Conservation (phyloP, 106 monocot genomes). For the Xerophyta viscosa region DNA sequence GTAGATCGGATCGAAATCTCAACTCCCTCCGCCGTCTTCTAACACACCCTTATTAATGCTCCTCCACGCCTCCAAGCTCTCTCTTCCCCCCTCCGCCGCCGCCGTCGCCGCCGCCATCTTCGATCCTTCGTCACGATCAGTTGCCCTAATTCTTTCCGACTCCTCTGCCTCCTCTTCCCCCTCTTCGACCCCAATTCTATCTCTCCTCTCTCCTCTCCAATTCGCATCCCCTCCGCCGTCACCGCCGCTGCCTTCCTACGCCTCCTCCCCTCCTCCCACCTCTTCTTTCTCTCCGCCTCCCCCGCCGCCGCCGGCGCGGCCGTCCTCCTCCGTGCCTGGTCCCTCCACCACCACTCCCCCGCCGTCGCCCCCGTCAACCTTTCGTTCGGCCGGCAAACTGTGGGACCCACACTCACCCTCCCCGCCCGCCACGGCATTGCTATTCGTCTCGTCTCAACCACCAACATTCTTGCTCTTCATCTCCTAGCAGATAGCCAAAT, state of each 20-base stretch:
- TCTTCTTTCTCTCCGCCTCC: constrained; percentile 43
- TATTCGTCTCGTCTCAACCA: constrained; percentile 23
- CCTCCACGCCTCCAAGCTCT: constrained; percentile 26
- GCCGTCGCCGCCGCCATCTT: constrained; percentile 11
- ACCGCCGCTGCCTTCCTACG: constrained; percentile 32
- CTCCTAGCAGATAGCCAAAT: constrained; percentile 38
- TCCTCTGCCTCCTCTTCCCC: constrained; percentile 44
- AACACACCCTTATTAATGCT: too few relatives aligned
- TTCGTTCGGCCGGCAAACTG: constrained; percentile 13
- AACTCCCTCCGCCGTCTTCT: too few relatives aligned
- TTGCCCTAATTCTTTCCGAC: constrained; percentile 48
- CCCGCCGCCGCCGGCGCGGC: constrained; percentile 18
- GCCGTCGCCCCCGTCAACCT: constrained; percentile 31
- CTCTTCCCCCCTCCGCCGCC: constrained; percentile 16
- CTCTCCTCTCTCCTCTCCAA: constrained; percentile 1
- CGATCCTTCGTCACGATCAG: constrained; percentile 25
- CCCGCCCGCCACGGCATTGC: constrained; percentile 31
- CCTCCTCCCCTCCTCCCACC: constrained; percentile 12
- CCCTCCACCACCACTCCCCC: neutral
- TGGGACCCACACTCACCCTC: constrained; percentile 6
- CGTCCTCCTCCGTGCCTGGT: constrained; percentile 29
- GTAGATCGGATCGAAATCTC: too few relatives aligned
- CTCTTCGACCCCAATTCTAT: constrained; percentile 19
- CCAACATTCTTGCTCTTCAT: constrained; percentile 43
- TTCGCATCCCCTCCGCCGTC: constrained; percentile 18